Evolutionary conservation across 768 basidiomycete species (phyloP).

Genomic region (Russula sp.): DNA sequence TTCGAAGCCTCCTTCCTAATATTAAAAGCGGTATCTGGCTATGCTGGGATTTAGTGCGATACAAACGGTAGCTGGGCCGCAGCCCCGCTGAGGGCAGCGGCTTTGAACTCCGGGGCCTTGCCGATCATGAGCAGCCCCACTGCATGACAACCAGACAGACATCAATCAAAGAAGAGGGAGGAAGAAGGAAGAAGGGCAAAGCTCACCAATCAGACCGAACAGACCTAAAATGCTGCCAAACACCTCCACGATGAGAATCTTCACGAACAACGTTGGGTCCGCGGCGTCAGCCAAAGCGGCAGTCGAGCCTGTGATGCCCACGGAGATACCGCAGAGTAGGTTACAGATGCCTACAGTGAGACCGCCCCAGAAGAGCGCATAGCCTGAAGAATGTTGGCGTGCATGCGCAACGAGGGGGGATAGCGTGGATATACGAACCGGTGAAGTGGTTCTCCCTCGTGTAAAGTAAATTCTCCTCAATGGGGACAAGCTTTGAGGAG

Average conservation of each 20-base stretch:
- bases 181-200: background rate
- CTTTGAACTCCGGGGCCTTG: constrained; percentile 51
- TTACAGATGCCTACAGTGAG: constrained; percentile 92
- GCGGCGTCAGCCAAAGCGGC: constrained; percentile 94
- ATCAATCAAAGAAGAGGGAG: background rate
- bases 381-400: constrained; percentile 43
- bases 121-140: constrained; percentile 79
- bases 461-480: constrained; percentile 65
- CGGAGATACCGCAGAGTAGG: constrained; percentile 87
- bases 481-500: constrained; percentile 63
- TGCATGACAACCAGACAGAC: constrained; percentile 26
- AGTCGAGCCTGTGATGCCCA: constrained; percentile 92
- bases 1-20: background rate
- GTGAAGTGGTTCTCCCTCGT: constrained; percentile 90
- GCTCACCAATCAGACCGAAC: constrained; percentile 87
- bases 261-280: constrained; percentile 91
- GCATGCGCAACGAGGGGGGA: background rate
- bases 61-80: background rate
- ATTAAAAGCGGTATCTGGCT: background rate
- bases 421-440: constrained; percentile 36
- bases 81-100: constrained; percentile 25
- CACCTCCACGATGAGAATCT: constrained; percentile 94
- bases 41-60: background rate
- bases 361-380: constrained; percentile 95
- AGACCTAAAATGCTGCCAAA: constrained; percentile 87